Evolutionary conservation across 2,329 filamentous ascomycete species (phyloP), one percentile per base, ranked within the genome.

Genomic region (Hypoxylon rubiginosum): DNA sequence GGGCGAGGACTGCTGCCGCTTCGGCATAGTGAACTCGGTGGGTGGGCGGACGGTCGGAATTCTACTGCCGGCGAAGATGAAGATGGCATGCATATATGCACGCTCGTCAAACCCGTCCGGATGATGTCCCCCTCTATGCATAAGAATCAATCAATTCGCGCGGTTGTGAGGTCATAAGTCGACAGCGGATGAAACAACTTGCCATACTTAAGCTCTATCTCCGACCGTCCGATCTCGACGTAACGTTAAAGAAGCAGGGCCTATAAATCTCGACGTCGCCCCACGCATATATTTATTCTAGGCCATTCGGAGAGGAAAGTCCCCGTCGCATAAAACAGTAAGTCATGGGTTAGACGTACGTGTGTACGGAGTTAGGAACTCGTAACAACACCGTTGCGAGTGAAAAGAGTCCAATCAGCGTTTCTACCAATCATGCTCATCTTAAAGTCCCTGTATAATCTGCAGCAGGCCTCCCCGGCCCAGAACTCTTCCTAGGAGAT

Each of bases 221-320:
- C 66, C 66, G 66, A 68, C 50, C 62, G 21, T 63, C 66, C 66
- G 66, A 68, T 28, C 32, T 50, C 24, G 34, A 50, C 62, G 52
- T 26, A 43, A 68, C 66, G 10, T 43, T 28, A 17, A 43, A 49
- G 26, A 41, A 19, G 19, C 15, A 24, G 17, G 51, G 45, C 9
- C 46, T 49, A 62, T 59, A 52, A 45, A 56, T 45, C 36, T 51
- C 26, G 50, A 32, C 9, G 21, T 32, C 8, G 28, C n/a, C n/a
- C 52, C 21, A 21, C 34, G 41, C 28, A 51, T 10, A 50, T 24
- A 54, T 36, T 45, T 36, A 54, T 59, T 36, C 26, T 13, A 55
- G 21, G 11, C 26, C 39, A 17, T 43, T n/a, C 55, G 32, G 55
- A 28, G 10, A 46, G 3, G 19, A 36, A 36, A 26, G 3, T 9